phyloP scores from a whole-genome alignment of 768 basidiomycete species.

The Gymnopilus dilepis region DNA sequence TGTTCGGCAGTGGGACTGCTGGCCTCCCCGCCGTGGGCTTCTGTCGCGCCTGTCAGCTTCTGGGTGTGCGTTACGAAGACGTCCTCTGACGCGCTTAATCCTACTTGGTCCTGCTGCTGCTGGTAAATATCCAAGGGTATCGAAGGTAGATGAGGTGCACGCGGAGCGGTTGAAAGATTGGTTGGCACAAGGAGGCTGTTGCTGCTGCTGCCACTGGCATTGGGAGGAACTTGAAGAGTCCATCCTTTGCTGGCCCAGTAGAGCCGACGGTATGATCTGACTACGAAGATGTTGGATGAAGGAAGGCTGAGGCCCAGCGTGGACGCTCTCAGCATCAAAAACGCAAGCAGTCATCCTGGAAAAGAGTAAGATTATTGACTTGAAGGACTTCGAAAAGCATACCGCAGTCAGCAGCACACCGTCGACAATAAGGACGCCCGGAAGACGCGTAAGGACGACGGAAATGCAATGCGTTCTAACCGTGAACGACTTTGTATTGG shows the following conservation, averaged over 20 bases:
- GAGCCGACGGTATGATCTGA: constrained; percentile 38
- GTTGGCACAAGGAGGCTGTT: background rate
- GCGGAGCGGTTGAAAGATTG: background rate
- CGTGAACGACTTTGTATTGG: background rate
- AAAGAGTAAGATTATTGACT: constrained; percentile 12
- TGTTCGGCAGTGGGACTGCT: background rate
- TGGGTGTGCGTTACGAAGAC: background rate
- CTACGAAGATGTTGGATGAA: constrained; percentile 41
- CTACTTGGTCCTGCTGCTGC: constrained; percentile 1
- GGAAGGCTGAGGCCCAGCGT: constrained; percentile 67
- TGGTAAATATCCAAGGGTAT: background rate
- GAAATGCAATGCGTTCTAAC: background rate
- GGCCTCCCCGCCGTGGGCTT: background rate
- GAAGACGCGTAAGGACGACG: constrained; percentile 33
- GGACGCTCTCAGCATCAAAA: constrained; percentile 88
- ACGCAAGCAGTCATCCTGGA: constrained; percentile 73
- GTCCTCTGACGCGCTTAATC: background rate
- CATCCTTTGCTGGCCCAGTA: constrained; percentile 28
- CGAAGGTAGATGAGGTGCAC: background rate
- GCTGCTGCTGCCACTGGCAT: constrained; percentile 8
- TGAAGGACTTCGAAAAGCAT: background rate
- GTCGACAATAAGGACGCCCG: constrained; percentile 36
- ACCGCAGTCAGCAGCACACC: constrained; percentile 34
- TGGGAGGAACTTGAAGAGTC: constrained; percentile 10
- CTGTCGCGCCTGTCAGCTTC: background rate